phyloP scores from a whole-genome alignment of 73 alveolate genomes.

The Loxodes magnus region DNA sequence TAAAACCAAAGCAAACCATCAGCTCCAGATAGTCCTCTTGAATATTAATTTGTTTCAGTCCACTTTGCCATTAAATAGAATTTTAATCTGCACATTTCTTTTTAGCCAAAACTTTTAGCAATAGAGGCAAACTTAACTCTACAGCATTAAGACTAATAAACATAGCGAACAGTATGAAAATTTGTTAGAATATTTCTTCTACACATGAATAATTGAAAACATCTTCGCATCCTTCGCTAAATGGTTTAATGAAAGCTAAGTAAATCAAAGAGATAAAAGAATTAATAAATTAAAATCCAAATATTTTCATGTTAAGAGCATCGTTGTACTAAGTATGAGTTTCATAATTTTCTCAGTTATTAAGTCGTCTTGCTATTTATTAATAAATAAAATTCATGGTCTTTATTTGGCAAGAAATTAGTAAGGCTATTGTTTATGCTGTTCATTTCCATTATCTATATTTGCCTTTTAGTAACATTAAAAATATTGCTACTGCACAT shows the following conservation, averaged over 20 bases:
- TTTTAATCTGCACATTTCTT: background rate
- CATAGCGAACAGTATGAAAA: background rate
- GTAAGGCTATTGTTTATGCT: background rate
- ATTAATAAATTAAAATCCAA: slow-evolving; percentile 1
- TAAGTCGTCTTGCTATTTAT: background rate
- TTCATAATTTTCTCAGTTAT: slow-evolving; percentile 9
- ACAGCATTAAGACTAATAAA: background rate
- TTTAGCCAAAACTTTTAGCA: background rate
- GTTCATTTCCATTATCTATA: background rate
- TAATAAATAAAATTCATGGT: background rate
- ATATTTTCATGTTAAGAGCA: background rate
- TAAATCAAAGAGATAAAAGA: background rate
- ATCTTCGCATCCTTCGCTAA: slow-evolving; percentile 1
- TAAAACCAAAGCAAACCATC: background rate
- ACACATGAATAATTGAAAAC: slow-evolving; percentile 2
- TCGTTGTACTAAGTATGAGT: background rate
- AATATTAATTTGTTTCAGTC: background rate
- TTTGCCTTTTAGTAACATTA: background rate
- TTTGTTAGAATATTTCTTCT: background rate
- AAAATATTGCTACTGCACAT: background rate
- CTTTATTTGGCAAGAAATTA: slow-evolving; percentile 5
- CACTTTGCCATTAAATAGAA: background rate
- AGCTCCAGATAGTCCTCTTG: slow-evolving; percentile 14
- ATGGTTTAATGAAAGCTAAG: slow-evolving; percentile 1
- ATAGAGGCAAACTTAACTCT: slow-evolving; percentile 6